These are phyloP conservation scores for Boletus tomentosulus DNA, from an alignment of 768 basidiomycete species.

Conservation along the genomic window DNA sequence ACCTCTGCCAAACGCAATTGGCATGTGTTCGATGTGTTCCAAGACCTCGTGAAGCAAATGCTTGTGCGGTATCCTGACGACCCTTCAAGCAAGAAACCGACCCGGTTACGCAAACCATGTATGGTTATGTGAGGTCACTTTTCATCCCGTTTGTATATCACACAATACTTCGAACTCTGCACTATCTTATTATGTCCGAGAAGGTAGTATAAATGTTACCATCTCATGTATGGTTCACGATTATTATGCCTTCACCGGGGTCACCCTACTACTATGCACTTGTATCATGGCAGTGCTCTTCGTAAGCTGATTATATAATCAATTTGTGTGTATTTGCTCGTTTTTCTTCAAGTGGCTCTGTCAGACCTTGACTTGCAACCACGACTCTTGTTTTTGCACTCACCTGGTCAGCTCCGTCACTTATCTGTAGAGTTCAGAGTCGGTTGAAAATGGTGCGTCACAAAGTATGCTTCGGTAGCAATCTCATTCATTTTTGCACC, in stretches of 20 bases:
- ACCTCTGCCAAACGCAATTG: conserved; percentile 85
- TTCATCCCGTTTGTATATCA: conserved; percentile 4
- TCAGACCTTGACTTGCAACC: conserved; percentile 12
- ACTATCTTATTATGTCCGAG: not conserved
- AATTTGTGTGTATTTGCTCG: conserved; percentile 8
- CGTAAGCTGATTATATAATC: not conserved
- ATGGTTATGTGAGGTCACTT: conserved; percentile 34
- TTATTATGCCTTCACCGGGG: conserved; percentile 4
- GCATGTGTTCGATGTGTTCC: conserved; percentile 76
- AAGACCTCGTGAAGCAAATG: conserved; percentile 75
- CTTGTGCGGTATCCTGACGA: conserved; percentile 56
- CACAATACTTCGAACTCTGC: conserved; percentile 1
- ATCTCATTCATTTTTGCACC: not conserved
- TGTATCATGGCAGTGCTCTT: not conserved
- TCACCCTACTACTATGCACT: too few relatives aligned
- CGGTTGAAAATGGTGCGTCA: conserved; percentile 18
- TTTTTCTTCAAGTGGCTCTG: conserved; percentile 17
- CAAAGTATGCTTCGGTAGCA: not conserved
- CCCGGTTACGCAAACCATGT: conserved; percentile 29
- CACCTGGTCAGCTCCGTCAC: not conserved
- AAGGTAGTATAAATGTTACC: conserved; percentile 7
- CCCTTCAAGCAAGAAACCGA: conserved; percentile 26
- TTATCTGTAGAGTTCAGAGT: not conserved
- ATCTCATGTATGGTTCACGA: conserved; percentile 9
- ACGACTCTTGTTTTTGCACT: conserved; percentile 14